Conservation (phyloP, 371 early-diverging fungal species). For the Mortierella sp. region DNA sequence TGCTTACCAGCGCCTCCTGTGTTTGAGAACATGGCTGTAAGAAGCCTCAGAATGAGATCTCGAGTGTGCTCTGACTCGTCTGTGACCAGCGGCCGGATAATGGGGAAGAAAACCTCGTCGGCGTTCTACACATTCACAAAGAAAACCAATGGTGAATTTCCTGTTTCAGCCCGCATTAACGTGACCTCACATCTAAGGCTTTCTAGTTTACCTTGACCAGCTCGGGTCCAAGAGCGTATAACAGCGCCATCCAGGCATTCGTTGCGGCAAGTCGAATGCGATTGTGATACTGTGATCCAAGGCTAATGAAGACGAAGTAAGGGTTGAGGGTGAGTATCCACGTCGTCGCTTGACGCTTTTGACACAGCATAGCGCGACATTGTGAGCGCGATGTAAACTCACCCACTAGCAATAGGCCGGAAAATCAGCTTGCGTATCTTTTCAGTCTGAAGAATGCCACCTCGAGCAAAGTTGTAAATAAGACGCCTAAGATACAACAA, state of each 20-base stretch:
- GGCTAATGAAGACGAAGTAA: background rate
- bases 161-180: too few relatives aligned
- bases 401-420: constrained; percentile 40
- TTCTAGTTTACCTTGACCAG: constrained; percentile 25
- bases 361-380: background rate
- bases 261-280: constrained; percentile 45
- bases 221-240: constrained; percentile 39
- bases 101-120: constrained; percentile 24
- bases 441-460: constrained; percentile 31
- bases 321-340: background rate
- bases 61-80: constrained; percentile 47
- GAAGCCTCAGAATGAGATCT: constrained; percentile 29
- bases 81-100: constrained; percentile 19
- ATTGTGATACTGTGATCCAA: constrained; percentile 24
- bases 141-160: background rate
- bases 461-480: constrained; percentile 48
- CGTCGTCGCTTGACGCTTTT: background rate
- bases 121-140: constrained; percentile 15
- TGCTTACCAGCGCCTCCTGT: constrained; percentile 33
- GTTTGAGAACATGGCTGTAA: constrained; percentile 26
- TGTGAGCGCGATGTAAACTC: background rate
- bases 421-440: constrained; percentile 31
- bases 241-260: constrained; percentile 42
- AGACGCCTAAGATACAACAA: constrained; percentile 21
- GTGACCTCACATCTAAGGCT: too few relatives aligned